Conservation (phyloP, 352 stramenopile genomes). For the Phytopythium oedochilum region DNA sequence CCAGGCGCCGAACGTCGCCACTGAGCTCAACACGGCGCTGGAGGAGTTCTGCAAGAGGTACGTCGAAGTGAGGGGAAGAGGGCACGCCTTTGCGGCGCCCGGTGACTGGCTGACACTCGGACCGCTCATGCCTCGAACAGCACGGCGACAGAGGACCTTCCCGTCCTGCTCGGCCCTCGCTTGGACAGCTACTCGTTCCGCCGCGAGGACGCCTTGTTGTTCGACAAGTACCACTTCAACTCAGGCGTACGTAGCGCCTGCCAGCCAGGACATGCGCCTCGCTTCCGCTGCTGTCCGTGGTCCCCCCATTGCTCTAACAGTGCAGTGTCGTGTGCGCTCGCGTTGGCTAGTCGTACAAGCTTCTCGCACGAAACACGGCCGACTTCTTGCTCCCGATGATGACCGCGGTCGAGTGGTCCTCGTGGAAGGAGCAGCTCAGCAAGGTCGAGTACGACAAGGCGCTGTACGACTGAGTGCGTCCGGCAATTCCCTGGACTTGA, state of each 20-base stretch:
- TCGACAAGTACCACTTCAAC: conserved; percentile 81
- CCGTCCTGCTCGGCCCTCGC: conserved; percentile 65
- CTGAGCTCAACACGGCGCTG: conserved; percentile 56
- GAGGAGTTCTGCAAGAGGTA: conserved; percentile 79
- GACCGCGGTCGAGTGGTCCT: conserved; percentile 78
- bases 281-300: too few relatives aligned
- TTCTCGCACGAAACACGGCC: conserved; percentile 69
- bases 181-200: conserved; percentile 73
- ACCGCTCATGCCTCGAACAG: conserved; percentile 17
- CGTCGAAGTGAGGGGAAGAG: too few relatives aligned
- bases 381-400: conserved; percentile 80
- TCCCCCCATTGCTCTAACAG: not conserved
- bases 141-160: conserved; percentile 54
- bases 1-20: not conserved
- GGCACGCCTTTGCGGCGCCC: too few relatives aligned
- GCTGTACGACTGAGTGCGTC: conserved; percentile 56
- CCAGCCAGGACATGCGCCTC: too few relatives aligned
- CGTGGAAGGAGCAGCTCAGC: conserved; percentile 78
- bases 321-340: not conserved
- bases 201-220: conserved; percentile 46
- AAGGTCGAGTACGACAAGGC: conserved; percentile 73
- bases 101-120: too few relatives aligned
- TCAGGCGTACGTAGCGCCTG: conserved; percentile 41
- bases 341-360: conserved; percentile 50
- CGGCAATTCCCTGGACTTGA: too few relatives aligned